Percentiles rank a stretch among this genome's conserved stretches.
Conservation (phyloP, 2,329 filamentous ascomycete genomes). For the Lomentospora prolificans region DNA sequence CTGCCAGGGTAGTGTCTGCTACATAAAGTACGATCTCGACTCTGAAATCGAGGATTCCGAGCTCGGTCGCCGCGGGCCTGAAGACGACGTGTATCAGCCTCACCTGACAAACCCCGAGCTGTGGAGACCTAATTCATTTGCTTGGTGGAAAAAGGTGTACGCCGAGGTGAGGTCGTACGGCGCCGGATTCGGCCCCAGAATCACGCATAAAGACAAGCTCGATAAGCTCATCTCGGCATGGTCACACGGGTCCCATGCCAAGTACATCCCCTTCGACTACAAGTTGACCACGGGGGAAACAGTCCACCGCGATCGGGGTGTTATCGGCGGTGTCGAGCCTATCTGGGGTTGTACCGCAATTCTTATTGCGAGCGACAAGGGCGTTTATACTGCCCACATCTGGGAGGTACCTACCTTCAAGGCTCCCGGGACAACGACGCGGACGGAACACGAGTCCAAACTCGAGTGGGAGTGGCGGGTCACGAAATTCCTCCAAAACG, state of each 20-base stretch:
- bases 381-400: conserved; percentile 4
- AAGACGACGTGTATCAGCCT: background rate
- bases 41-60: background rate
- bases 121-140: background rate
- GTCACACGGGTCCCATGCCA: background rate
- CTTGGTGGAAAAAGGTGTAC: conserved; percentile 1
- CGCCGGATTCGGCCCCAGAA: background rate
- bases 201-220: background rate
- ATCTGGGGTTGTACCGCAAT: conserved; percentile 5
- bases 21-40: background rate
- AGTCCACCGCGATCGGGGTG: background rate
- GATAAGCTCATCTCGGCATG: background rate
- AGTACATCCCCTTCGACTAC: background rate
- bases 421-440: background rate
- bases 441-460: background rate
- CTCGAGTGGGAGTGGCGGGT: conserved; percentile 3
- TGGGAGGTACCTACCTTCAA: conserved; percentile 6
- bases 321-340: conserved; percentile 1
- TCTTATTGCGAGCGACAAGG: background rate
- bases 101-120: background rate
- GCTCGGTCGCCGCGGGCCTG: background rate
- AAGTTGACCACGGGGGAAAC: background rate
- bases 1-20: background rate
- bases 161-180: background rate
- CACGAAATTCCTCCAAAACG: background rate